Evolutionary conservation across 1,284 basidiomycete genomes (phyloP).

Genomic region (Sparassis latifolia): DNA sequence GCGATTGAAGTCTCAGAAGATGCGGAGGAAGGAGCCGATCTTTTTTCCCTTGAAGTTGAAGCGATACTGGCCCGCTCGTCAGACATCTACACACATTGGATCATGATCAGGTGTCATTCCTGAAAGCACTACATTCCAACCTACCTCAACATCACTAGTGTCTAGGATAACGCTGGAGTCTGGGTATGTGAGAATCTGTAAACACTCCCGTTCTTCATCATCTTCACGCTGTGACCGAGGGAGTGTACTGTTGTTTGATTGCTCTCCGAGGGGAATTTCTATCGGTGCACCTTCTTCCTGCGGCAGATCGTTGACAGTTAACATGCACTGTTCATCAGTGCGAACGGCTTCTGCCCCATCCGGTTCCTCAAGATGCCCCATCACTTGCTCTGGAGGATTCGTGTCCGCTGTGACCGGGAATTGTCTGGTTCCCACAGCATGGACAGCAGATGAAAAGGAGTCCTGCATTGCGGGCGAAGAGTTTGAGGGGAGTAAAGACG

Average conservation of each 20-base stretch:
- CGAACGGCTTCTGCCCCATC: not conserved
- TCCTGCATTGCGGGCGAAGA: no score
- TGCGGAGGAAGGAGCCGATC: not conserved
- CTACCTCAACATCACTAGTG: conserved; percentile 2
- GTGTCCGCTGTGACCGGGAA: not conserved
- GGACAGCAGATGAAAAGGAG: no score
- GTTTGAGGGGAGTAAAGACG: no score
- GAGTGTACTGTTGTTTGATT: no score
- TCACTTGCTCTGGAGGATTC: not conserved
- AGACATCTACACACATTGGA: conserved; percentile 1
- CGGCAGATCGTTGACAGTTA: not conserved
- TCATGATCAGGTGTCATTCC: not conserved
- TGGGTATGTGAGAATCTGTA: conserved; percentile 4
- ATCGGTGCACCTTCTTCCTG: not conserved
- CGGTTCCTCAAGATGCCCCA: not conserved
- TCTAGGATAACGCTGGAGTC: not conserved
- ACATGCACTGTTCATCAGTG: not conserved
- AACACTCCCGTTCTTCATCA: conserved; percentile 6
- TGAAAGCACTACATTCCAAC: not conserved
- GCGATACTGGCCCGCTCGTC: not conserved
- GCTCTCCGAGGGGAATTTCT: not conserved
- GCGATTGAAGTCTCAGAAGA: not conserved
- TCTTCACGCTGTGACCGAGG: not conserved
- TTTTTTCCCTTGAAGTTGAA: not conserved
- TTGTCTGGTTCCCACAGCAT: no score